Evolutionary conservation across 1,284 basidiomycete species (phyloP).

Genomic region (Fomes fomentarius): DNA sequence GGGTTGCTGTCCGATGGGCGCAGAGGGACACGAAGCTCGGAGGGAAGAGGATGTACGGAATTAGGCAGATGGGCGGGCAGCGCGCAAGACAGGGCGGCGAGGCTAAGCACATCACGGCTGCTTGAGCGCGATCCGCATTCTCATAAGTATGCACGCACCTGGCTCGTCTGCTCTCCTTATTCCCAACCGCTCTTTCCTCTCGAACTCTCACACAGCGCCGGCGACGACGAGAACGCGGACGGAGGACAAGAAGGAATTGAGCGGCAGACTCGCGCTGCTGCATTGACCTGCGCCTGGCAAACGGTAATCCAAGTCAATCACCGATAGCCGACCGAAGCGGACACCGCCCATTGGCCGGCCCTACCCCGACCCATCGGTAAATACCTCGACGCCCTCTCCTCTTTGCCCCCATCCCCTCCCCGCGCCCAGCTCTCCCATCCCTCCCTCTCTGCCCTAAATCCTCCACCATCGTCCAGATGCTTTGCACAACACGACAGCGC

Average conservation of each 20-base stretch:
- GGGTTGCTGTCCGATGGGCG: slow-evolving; percentile 8
- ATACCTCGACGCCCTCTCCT: slow-evolving; percentile 15
- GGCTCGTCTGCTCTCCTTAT: neutral
- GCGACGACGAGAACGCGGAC: neutral
- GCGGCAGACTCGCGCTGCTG: neutral
- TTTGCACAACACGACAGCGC: neutral
- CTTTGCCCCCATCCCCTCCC: neutral
- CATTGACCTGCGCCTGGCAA: slow-evolving; percentile 12
- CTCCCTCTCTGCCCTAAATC: neutral
- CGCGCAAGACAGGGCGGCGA: slow-evolving; percentile 26
- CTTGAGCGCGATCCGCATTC: slow-evolving; percentile 8
- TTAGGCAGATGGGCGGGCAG: slow-evolving; percentile 27
- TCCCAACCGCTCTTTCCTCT: neutral
- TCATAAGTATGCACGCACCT: slow-evolving; percentile 10
- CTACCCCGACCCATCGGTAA: slow-evolving; percentile 26
- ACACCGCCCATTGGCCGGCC: slow-evolving; percentile 20
- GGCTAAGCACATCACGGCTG: slow-evolving; percentile 26
- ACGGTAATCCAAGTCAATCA: slow-evolving; percentile 14
- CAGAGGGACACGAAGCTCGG: neutral
- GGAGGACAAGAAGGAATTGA: neutral
- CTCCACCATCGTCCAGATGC: neutral
- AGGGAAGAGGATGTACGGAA: slow-evolving; percentile 12
- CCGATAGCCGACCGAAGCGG: slow-evolving; percentile 17
- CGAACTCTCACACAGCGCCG: neutral
- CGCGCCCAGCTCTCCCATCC: slow-evolving; percentile 3